Base-by-base conservation (phyloP, 2,329 filamentous ascomycete species). In the Aspergillus aculeatinus region DNA sequence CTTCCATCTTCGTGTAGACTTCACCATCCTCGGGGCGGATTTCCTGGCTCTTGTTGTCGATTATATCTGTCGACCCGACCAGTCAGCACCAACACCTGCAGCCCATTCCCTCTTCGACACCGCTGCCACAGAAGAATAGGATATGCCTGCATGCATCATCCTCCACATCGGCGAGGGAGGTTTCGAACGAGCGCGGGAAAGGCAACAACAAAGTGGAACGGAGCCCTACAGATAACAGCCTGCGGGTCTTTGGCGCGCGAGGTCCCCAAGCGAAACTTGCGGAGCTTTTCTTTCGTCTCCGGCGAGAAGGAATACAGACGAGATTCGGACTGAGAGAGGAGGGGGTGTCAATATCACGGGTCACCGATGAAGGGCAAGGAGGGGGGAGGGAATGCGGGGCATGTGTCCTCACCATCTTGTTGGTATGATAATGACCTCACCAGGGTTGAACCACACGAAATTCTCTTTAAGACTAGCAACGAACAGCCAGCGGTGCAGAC, bases 181-280 rank as follows among this genome's bases (percentile, higher is more conserved):
- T 50, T 12, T 50, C 10, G 16, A 23, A 50, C 44, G 44, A 49
- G 14, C 14, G 11, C 27, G 49, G 60, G 60, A 63, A 48, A 60
- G 62, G 53, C 11, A 35, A 35, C 33, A 16, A 29, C 7, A 9
- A 29, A 35, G 16, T 19, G 6, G 5, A 19, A 33, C 42, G 63
- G 55, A 57, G 35, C 83, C 88, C 78, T 90, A 98, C 95, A 98
- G 68, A 99, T 96, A 63, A 96, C 87, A 62, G 93, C 95, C 80
- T 97, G 92, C 0, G 93, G 89, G 51, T 89, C 87, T 74, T 89
- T 94, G 55, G 92, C 88, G 66, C 95, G 84, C 35, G 93, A 97
- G 2, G 95, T 98, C 27, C 89, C 87, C 29, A 99, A 84, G 54
- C 95, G 90, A 81, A 99, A 99, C 79, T 97, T 98, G 77, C 91